Conservation (phyloP, 2,329 filamentous ascomycete genomes). For the Chaetomium strumarium region DNA sequence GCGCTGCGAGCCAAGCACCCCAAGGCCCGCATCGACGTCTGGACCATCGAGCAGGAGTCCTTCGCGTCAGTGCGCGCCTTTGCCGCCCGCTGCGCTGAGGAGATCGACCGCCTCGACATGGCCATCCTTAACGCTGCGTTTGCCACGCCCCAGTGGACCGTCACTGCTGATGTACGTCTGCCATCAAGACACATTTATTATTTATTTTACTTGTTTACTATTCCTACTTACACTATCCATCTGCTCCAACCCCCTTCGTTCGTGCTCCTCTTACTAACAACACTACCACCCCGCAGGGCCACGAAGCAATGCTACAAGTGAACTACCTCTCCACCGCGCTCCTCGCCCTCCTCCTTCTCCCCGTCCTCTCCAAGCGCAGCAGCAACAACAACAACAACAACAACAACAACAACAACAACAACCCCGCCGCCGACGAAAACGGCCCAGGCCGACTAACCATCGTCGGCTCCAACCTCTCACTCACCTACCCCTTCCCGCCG, state of each 20-base stretch:
- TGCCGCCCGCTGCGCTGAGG: conserved; percentile 26
- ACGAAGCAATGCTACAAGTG: conserved; percentile 45
- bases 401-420: too few relatives aligned
- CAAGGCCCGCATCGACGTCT: conserved; percentile 36
- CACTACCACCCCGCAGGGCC: conserved; percentile 33
- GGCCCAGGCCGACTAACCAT: not conserved
- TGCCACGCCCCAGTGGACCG: not conserved
- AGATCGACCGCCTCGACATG: conserved; percentile 33
- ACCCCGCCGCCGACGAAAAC: not conserved
- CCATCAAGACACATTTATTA: conserved; percentile 14
- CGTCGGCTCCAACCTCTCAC: not conserved
- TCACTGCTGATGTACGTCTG: not conserved
- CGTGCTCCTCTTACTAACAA: conserved; percentile 11
- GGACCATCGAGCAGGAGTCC: conserved; percentile 39
- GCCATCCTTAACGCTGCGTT: conserved; percentile 40
- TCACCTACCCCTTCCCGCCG: not conserved
- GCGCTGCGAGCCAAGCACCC: conserved; percentile 31
- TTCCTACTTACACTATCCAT: too few relatives aligned
- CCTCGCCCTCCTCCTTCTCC: conserved; percentile 44
- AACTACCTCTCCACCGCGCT: conserved; percentile 51
- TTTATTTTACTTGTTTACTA: too few relatives aligned
- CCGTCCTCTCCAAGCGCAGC: conserved; percentile 43
- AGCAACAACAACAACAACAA: too few relatives aligned
- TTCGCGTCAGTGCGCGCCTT: conserved; percentile 40
- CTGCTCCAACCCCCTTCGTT: too few relatives aligned